Evolutionary conservation across 2,329 filamentous ascomycete species (phyloP), one percentile per base, ranked within the genome.

Genomic region (Neofusicoccum sp.): DNA sequence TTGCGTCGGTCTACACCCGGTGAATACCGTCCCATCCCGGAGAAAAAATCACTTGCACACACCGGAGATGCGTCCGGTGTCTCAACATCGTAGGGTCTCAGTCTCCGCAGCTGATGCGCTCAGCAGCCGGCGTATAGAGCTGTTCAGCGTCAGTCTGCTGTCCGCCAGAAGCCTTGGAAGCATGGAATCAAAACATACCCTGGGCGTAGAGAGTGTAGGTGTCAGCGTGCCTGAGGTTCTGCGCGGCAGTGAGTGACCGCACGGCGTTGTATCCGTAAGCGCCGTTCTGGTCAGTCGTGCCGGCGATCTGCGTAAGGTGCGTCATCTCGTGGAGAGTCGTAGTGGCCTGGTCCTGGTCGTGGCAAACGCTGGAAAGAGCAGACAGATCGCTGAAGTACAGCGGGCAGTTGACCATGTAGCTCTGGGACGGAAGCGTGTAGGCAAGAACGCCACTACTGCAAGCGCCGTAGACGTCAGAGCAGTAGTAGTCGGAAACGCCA

Each of bases 311-410:
- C 69, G 81, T 73, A 16, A 81, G 78, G 69, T 89, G 87, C 7
- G 86, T 88, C 65, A 81, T 77, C 78, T 90, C 87, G 68, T 90
- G 87, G 14, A 90, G 71, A 31, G 80, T 80, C 14, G 86, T 89
- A 7, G 82, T 86, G 3, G 83, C 84, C 74, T 87, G 84, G 68
- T 89, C 87, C 73, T 89, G 86, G 2, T 68, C 80, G 69, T 89
- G 85, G 76, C 87, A 90, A 1, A 70, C 73, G 7, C 65, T 66
- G 6, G 80, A 75, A 33, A 84, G 62, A 1, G 78, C 76, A 0
- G 83, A 77, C 6, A 89, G 78, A 12, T 71, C 75, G 47, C 69
- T 80, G 76, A 86, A 89, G 74, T 82, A 86, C 20, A 84, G 71
- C 12, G 79, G 76, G 74, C 86, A 89, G 76, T 87, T 87, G 60